phyloP scores from a whole-genome alignment of 2,329 filamentous ascomycete genomes.

The Cephalotrichum gorgonifer region DNA sequence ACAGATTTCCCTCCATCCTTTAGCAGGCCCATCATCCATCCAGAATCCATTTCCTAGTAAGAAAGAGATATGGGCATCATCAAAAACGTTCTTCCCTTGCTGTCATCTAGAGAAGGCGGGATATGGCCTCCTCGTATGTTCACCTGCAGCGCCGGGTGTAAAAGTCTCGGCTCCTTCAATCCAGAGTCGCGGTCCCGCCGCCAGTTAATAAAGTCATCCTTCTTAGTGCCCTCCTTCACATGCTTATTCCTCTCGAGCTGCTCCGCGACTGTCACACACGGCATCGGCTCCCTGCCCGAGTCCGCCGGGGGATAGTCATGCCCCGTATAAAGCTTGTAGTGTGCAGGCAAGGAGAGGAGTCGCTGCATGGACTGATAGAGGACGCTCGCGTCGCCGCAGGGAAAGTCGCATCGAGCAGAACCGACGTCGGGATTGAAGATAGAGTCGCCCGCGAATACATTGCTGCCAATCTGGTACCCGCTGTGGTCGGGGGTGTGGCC shows the following conservation, averaged over 20 bases:
- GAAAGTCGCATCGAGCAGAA: constrained; percentile 43
- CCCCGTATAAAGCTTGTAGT: constrained; percentile 40
- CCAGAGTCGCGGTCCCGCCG: constrained; percentile 30
- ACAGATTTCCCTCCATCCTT: too few relatives aligned
- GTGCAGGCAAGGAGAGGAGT: constrained; percentile 28
- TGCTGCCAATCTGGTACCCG: constrained; percentile 43
- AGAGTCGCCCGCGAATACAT: constrained; percentile 42
- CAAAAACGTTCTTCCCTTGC: too few relatives aligned
- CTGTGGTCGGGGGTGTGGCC: constrained; percentile 52
- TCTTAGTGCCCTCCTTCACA: constrained; percentile 26
- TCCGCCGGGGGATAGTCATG: constrained; percentile 39
- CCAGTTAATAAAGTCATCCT: constrained; percentile 33
- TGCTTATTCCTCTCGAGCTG: constrained; percentile 37
- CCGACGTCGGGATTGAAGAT: constrained; percentile 42
- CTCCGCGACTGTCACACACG: constrained; percentile 33
- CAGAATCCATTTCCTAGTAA: too few relatives aligned
- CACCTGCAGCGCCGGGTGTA: constrained; percentile 40
- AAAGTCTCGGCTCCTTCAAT: constrained; percentile 31
- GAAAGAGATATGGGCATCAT: too few relatives aligned
- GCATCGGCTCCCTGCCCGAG: constrained; percentile 18
- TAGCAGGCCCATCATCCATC: too few relatives aligned
- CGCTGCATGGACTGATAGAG: constrained; percentile 32
- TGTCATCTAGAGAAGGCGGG: too few relatives aligned
- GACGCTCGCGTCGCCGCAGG: constrained; percentile 32
- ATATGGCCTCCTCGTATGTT: constrained; percentile 40